Base-by-base conservation (phyloP, 352 stramenopile species). In the Sclerospora graminicola region DNA sequence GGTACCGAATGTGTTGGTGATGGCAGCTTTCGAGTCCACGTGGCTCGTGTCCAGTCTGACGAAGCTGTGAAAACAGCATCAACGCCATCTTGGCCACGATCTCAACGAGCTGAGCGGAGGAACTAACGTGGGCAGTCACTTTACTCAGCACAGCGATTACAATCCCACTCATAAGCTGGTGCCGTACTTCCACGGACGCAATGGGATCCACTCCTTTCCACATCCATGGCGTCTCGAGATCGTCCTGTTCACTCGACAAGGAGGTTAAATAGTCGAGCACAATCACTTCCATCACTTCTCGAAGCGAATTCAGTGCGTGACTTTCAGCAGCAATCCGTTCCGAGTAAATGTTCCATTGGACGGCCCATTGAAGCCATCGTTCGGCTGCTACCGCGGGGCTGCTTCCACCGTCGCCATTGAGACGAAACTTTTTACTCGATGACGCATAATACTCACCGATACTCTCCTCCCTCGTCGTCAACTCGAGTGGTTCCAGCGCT, bases 281-380 rank as follows among this genome's bases (percentile, higher is more conserved):
- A 43, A 89, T 65, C 10, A 92, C 69, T 45, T 92, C 77, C 30
- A 81, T 66, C 20, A 92, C 57, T 48, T 89, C 75, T 7, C 75
- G 71, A 9, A 87, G 60, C 21, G 77, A 86, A 49, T 86, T 86
- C 6, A 92, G 49, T 24, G 75, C 67, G 14, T 89, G 77, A 30
- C 75, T 89, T 47, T 89, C 77, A 8, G 78, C 80, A 6, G 74
- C 75, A 41, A 92, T 72, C 15, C 75, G 71, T 37, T 92, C 80
- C 21, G 80, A 92, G 49, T 87, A 92, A 19, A 82, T 58, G 41
- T 92, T 92, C 80, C 80, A 92, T 31, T 82, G 63, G 19, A 89
- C 67, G 6, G 80, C 75, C 80, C 80, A 92, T 45, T 83, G 66
- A 20, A 92, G 48, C 38, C 88, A 68, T 34, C 60, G 41, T 23